A percentile compares a stretch with the other conserved stretches of the same genome.
Evolutionary conservation across 192 early-diverging fungal genomes (phyloP).

Genomic region (Geranomyces variabilis): DNA sequence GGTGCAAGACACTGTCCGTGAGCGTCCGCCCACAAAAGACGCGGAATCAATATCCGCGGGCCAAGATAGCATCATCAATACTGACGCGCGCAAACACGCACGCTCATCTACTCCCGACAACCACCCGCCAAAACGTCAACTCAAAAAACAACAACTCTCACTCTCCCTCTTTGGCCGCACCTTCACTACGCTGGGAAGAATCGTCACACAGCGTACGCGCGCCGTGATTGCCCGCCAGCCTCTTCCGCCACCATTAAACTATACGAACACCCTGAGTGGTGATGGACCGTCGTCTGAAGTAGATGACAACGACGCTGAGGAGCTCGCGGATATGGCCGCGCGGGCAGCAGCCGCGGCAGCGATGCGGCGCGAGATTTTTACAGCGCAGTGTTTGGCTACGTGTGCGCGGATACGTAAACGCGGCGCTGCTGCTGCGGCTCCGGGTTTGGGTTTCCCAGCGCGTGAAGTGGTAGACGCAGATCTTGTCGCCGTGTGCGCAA

Average conservation of each 20-base stretch:
- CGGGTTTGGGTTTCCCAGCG: not conserved
- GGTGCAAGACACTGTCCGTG: not conserved
- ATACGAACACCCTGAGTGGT: not conserved
- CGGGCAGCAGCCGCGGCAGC: conserved; percentile 3
- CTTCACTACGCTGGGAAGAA: conserved; percentile 20
- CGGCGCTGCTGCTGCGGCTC: not conserved
- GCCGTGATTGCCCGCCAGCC: not conserved
- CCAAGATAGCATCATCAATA: not conserved
- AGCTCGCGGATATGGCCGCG: no score
- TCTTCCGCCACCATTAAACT: not conserved
- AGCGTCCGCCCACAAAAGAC: not conserved
- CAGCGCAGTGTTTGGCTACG: not conserved
- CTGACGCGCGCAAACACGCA: not conserved
- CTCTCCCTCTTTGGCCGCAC: conserved; percentile 31
- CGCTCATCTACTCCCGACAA: not conserved
- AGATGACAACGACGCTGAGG: not conserved
- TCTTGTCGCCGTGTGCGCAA: not conserved
- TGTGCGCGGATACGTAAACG: not conserved
- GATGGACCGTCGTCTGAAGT: conserved; percentile 7
- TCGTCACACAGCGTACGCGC: conserved; percentile 26
- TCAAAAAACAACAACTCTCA: not conserved
- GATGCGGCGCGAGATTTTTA: conserved; percentile 21
- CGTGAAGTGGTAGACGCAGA: not conserved
- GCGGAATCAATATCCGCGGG: not conserved
- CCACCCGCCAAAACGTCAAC: not conserved